Conservation (phyloP, 257 asterid genomes). For the Petunia secreta region DNA sequence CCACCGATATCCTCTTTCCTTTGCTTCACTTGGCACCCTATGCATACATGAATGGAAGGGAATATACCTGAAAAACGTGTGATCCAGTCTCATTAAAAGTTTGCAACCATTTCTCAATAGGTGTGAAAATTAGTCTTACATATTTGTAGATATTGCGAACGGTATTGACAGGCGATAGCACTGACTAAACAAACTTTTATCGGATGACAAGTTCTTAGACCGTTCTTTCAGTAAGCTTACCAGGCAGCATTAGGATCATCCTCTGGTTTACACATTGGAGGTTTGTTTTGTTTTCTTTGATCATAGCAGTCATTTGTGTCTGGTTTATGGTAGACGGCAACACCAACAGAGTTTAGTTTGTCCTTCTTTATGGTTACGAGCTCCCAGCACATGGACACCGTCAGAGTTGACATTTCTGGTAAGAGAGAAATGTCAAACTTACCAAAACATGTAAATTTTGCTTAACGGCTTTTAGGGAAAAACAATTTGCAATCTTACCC, state of each 20-base stretch:
- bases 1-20: constrained; percentile 83
- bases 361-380: constrained; percentile 75
- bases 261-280: constrained; percentile 68
- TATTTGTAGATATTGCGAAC: background rate
- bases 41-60: constrained; percentile 88
- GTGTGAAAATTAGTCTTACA: background rate
- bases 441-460: constrained; percentile 1
- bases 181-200: background rate
- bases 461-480: background rate
- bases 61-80: constrained; percentile 62
- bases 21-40: constrained; percentile 51
- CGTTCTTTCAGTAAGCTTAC: constrained; percentile 39
- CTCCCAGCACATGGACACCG: constrained; percentile 93
- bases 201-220: background rate
- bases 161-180: background rate
- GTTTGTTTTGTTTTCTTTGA: constrained; percentile 54
- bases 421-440: background rate
- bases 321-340: constrained; percentile 80
- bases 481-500: constrained; percentile 42
- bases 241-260: constrained; percentile 95
- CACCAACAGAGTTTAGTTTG: constrained; percentile 61
- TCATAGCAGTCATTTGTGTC: constrained; percentile 79
- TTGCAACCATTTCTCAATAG: background rate
- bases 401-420: constrained; percentile 74
- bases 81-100: background rate